Evolutionary conservation across 768 basidiomycete genomes (phyloP).

Genomic region (Lepiota subincarnata): DNA sequence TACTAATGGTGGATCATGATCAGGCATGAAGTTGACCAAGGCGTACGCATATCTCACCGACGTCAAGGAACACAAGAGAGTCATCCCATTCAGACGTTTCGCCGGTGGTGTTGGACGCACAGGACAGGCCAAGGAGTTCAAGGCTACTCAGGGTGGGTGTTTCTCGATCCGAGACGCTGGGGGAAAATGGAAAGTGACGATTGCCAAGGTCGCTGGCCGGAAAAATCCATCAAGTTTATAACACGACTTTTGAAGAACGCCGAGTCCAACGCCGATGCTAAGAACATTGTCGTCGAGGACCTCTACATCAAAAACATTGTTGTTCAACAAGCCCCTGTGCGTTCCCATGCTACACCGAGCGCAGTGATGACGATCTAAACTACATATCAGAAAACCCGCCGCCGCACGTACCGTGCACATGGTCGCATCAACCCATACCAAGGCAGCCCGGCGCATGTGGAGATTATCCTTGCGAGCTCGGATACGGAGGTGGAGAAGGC

Average conservation of each 20-base stretch:
- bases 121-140: slow-evolving; percentile 94
- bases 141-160: slow-evolving; percentile 86
- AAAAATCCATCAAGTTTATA: slow-evolving; percentile 97
- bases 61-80: slow-evolving; percentile 94
- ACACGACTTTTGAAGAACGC: slow-evolving; percentile 96
- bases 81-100: slow-evolving; percentile 95
- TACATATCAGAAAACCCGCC: slow-evolving; percentile 83
- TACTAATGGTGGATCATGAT: not conserved
- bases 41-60: slow-evolving; percentile 92
- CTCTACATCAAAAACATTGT: slow-evolving; percentile 95
- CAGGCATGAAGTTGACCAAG: slow-evolving; percentile 90
- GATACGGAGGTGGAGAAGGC: slow-evolving; percentile 87
- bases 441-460: slow-evolving; percentile 95
- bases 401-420: slow-evolving; percentile 97
- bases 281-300: slow-evolving; percentile 91
- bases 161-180: not conserved
- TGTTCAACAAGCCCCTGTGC: slow-evolving; percentile 95
- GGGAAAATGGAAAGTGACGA: not conserved
- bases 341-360: slow-evolving; percentile 26
- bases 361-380: not conserved
- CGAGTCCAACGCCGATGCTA: slow-evolving; percentile 97
- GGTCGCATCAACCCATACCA: slow-evolving; percentile 99
- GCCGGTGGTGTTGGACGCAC: slow-evolving; percentile 93
- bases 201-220: slow-evolving; percentile 93
- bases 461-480: slow-evolving; percentile 81